Base-by-base conservation (phyloP, 2,329 filamentous ascomycete genomes). In the Podosphaera leucotricha region DNA sequence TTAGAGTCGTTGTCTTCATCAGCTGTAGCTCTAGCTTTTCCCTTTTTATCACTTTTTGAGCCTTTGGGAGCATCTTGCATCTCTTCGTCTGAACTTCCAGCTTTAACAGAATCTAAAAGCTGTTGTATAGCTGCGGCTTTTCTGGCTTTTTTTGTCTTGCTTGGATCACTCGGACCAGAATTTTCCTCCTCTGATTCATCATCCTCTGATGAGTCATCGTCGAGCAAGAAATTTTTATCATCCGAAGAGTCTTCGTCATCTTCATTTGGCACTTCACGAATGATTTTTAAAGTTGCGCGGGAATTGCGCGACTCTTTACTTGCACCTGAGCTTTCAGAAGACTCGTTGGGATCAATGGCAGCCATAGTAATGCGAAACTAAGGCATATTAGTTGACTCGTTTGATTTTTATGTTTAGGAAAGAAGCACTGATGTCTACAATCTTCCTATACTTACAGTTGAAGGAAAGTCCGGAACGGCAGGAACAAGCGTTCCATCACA, bases 291-390 rank as follows among this genome's bases (percentile, higher is more conserved):
- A 43, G 90, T 98, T 44, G 90, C 80, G 54, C 86, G 80, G 54
- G 77, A 72, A 49, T 75, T 63, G 46, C 64, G 62, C 54, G 72
- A 72, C 47, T 72, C 62, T 56, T 77, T 74, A 54, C 68, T 70
- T 43, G 71, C 70, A 46, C 69, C 68, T 53, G 77, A 75, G 47
- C 68, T 68, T 61, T 83, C 71, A 30, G 77, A 71, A 54, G 75
- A 69, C 55, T 81, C 81, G 57, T 75, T 84, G 46, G 90, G 90
- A 61, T 98, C 87, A 61, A 98, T 79, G 52, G 90, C 90, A 57
- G 92, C 90, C 90, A 98, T 98, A 57, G 86, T 95, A 59, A 98
- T 84, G 61, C 84, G 84, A 66, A 94, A 92, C 86, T 93, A 57
- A 15, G 15, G 10, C 6, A 35, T 1, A 35, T 43, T 33, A 16